Conservation (phyloP, 2,329 filamentous ascomycete genomes). For the Diplodia sapinea region DNA sequence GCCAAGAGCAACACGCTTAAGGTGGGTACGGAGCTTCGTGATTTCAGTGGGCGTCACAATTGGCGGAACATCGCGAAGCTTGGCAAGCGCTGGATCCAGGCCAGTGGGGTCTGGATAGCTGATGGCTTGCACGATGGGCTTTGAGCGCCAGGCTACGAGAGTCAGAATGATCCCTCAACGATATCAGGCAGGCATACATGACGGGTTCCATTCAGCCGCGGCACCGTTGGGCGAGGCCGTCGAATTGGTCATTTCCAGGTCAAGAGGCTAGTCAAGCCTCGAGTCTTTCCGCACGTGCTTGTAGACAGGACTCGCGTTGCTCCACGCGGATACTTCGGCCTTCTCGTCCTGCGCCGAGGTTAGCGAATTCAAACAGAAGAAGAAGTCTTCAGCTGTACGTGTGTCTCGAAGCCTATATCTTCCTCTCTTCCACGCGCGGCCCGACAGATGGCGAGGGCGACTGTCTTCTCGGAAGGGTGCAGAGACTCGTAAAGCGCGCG, state of each 20-base stretch:
- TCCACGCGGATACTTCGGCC: slow-evolving; percentile 7
- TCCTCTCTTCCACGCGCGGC: slow-evolving; percentile 28
- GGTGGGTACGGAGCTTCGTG: slow-evolving; percentile 73
- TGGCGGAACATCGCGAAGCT: slow-evolving; percentile 73
- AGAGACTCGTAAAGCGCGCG: slow-evolving; percentile 26
- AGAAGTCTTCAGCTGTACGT: neutral
- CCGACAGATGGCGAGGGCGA: slow-evolving; percentile 21
- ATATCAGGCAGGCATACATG: slow-evolving; percentile 41
- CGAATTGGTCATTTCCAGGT: slow-evolving; percentile 1
- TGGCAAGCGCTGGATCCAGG: slow-evolving; percentile 64
- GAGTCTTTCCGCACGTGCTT: slow-evolving; percentile 19
- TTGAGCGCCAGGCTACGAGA: slow-evolving; percentile 70
- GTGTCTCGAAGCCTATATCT: slow-evolving; percentile 18
- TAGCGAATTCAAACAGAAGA: neutral
- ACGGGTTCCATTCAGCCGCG: slow-evolving; percentile 46
- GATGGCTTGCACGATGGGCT: slow-evolving; percentile 79
- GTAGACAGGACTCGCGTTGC: slow-evolving; percentile 8
- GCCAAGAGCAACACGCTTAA: slow-evolving; percentile 85
- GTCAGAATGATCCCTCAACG: slow-evolving; percentile 11
- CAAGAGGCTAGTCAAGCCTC: slow-evolving; percentile 14
- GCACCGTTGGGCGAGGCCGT: slow-evolving; percentile 7
- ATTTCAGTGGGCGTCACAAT: slow-evolving; percentile 84
- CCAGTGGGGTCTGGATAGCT: slow-evolving; percentile 68
- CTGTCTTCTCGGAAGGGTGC: slow-evolving; percentile 25
- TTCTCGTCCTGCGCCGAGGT: neutral